Conservation (phyloP, 352 stramenopile species). For the Aphanomyces euteiches region DNA sequence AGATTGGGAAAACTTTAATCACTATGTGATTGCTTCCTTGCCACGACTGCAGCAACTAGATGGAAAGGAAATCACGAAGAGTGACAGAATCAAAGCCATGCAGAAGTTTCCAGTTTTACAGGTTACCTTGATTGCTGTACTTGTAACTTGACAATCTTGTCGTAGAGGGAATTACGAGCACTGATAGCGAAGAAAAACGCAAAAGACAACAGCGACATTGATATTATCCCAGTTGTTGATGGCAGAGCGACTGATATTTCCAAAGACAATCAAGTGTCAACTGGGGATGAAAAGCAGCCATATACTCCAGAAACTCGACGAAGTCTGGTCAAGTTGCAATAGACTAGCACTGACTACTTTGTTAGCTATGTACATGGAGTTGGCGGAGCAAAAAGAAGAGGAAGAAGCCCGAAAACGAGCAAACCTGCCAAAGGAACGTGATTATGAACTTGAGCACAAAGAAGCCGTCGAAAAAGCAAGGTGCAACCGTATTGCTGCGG, state of each 20-base stretch:
- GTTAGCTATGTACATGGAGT: conserved; percentile 88
- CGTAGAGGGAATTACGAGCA: conserved; percentile 34
- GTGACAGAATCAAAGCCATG: conserved; percentile 80
- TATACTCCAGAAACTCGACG: conserved; percentile 60
- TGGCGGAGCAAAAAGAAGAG: conserved; percentile 91
- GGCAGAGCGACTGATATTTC: conserved; percentile 48
- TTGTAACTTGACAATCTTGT: background rate
- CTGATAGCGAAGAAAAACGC: conserved; percentile 20
- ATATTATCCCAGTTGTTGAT: conserved; percentile 42
- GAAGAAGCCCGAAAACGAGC: conserved; percentile 78
- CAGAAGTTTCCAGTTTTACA: conserved; percentile 57
- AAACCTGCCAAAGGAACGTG: conserved; percentile 78
- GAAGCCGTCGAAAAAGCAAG: conserved; percentile 44
- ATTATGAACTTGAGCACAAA: conserved; percentile 84
- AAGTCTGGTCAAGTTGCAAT: conserved; percentile 25
- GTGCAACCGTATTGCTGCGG: conserved; percentile 29
- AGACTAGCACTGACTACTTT: conserved; percentile 39
- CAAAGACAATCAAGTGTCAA: background rate
- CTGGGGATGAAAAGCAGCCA: conserved; percentile 49
- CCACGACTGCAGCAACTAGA: conserved; percentile 83
- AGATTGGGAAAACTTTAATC: conserved; percentile 66
- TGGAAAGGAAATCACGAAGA: conserved; percentile 85
- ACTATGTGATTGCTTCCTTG: conserved; percentile 85
- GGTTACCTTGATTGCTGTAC: background rate
- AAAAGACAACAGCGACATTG: conserved; percentile 27